Evolutionary conservation across 768 basidiomycete genomes (phyloP), one percentile per base, ranked within the genome.

Genomic region (Russula compacta): DNA sequence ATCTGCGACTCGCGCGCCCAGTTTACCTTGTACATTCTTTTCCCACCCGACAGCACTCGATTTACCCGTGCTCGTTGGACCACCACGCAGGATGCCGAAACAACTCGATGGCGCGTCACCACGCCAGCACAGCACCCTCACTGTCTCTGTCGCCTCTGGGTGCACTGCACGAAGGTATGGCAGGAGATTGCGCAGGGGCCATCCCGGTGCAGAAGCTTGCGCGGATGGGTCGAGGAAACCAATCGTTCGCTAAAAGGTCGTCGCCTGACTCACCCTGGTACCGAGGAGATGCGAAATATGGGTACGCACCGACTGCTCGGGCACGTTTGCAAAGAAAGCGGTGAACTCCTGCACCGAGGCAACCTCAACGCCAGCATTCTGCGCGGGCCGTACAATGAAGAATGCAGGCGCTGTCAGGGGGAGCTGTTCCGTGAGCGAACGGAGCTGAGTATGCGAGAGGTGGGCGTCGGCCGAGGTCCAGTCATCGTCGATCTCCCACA

Each of bases 141-240:
- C 57, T 1, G 75, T 73, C 0, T 75, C 66, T 0, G 82, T 77
- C 3, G 73, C 73, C 0, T 75, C 68, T 0, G 82, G 81, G 68
- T 89, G 81, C 12, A 82, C 70, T 36, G 80, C 78, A n/a, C n/a
- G n/a, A n/a, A n/a, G n/a, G n/a, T n/a, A n/a, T n/a, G n/a, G n/a
- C n/a, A n/a, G n/a, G n/a, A 95, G 81, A 70, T 97, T 98, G 49
- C n/a, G 87, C 7, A 98, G 79, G 0, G 94, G 92, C 95, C 95
- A 95, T 17, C 92, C 93, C 80, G 76, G 56, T 69, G 72, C 68
- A 8, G 65, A 59, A 3, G 67, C 67, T 29, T 83, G 76, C 0
- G 92, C 84, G 0, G 94, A 97, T 3, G 95, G 92, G 69, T 99
- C 95, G 53, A 73, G 58, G 66, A 73, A 73, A 17, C 58, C 73